phyloP scores from a whole-genome alignment of 352 stramenopile genomes.

The Pythium brachiatum region DNA sequence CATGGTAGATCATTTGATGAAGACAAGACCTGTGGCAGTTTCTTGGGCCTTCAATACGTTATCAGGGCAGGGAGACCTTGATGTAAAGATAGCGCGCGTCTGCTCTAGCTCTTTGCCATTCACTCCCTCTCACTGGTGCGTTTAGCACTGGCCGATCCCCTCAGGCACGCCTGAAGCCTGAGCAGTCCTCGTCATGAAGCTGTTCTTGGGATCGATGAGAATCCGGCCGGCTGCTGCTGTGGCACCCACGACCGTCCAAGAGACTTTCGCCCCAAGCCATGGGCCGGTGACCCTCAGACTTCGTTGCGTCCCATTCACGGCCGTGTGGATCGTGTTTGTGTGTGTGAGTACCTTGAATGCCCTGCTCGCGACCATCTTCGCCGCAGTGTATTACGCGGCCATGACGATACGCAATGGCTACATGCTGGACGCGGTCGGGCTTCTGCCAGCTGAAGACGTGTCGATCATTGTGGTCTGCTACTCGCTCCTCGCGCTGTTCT shows the following conservation, averaged over 20 bases:
- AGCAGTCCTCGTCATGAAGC: not conserved
- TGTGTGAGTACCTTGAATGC: not conserved
- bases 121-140: too few species aligned
- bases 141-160: not conserved
- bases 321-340: not conserved
- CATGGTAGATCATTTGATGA: too few species aligned
- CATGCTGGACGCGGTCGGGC: constrained; percentile 11
- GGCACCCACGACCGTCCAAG: not conserved
- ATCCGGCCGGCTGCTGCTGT: not conserved
- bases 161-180: too few species aligned
- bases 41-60: too few species aligned
- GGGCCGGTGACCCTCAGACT: not conserved
- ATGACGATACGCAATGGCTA: constrained; percentile 14
- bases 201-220: not conserved
- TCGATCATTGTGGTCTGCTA: constrained; percentile 8
- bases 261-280: not conserved
- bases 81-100: too few species aligned
- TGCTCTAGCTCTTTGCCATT: too few species aligned
- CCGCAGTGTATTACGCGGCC: constrained; percentile 12
- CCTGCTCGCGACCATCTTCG: constrained; percentile 1
- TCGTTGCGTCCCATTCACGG: not conserved
- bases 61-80: too few species aligned
- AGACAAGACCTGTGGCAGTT: too few species aligned
- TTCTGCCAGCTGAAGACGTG: constrained; percentile 3
- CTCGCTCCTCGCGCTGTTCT: constrained; percentile 5